Evolutionary conservation across 228 moss, liverwort and hornwort species (phyloP).

Genomic region (Sphagnum magellanicum): DNA sequence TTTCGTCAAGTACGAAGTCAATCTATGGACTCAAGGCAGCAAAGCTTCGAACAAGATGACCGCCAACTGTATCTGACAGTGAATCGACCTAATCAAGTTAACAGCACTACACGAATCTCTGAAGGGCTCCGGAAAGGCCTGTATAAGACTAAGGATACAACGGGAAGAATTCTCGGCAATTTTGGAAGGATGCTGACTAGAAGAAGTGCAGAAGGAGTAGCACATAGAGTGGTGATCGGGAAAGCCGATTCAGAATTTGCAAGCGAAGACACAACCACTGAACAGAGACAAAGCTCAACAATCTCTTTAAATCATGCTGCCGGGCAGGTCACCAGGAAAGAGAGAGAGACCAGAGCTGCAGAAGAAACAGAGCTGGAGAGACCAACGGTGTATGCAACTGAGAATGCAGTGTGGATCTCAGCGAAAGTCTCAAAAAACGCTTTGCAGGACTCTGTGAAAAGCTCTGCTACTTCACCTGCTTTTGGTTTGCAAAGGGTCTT

Average conservation of each 20-base stretch:
- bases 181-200: neutral
- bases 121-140: slow-evolving; percentile 2
- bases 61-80: slow-evolving; percentile 5
- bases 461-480: no score
- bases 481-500: no score
- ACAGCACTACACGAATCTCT: neutral
- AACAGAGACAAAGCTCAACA: neutral
- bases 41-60: slow-evolving; percentile 17
- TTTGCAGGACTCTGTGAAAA: neutral
- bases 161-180: neutral
- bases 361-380: neutral
- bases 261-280: neutral
- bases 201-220: neutral
- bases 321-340: neutral
- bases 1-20: slow-evolving; percentile 9
- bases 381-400: neutral
- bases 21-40: slow-evolving; percentile 11
- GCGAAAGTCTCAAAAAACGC: neutral
- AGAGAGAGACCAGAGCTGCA: neutral
- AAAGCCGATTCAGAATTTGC: neutral
- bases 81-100: neutral
- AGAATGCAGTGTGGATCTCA: neutral
- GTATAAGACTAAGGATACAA: slow-evolving; percentile 2
- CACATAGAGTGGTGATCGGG: neutral
- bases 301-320: neutral